A percentile compares a stretch with the other conserved stretches of the same genome.
Conservation (phyloP, 768 basidiomycete genomes). For the Termitomyces sp. region DNA sequence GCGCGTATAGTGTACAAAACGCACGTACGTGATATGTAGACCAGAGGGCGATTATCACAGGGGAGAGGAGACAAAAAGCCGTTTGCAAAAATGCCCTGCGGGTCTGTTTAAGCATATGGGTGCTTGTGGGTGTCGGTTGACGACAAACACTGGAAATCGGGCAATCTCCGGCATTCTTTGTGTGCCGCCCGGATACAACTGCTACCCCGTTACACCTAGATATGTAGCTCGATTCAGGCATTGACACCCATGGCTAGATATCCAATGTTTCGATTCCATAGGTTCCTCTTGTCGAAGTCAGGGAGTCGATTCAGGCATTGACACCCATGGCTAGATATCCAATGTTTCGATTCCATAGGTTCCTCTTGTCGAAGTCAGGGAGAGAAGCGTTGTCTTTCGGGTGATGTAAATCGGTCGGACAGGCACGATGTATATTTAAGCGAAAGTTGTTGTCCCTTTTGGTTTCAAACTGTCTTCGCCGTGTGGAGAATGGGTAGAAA, state of each 20-base stretch:
- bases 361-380: background rate
- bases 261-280: background rate
- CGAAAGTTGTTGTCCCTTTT: background rate
- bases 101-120: slow-evolving; percentile 7
- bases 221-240: background rate
- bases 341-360: background rate
- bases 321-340: background rate
- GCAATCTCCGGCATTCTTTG: slow-evolving; percentile 8
- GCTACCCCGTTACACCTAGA: background rate
- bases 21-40: background rate
- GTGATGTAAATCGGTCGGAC: background rate
- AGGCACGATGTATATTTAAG: background rate
- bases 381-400: background rate
- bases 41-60: background rate
- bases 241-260: background rate
- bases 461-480: background rate
- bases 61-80: background rate
- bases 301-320: background rate
- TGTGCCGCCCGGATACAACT: background rate
- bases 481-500: background rate
- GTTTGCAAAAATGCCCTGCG: background rate
- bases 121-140: slow-evolving; percentile 6
- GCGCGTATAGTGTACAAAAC: background rate
- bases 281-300: background rate
- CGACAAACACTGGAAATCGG: slow-evolving; percentile 2